Conservation (phyloP, 2,329 filamentous ascomycete species). For the Cladophialophora carrionii region DNA sequence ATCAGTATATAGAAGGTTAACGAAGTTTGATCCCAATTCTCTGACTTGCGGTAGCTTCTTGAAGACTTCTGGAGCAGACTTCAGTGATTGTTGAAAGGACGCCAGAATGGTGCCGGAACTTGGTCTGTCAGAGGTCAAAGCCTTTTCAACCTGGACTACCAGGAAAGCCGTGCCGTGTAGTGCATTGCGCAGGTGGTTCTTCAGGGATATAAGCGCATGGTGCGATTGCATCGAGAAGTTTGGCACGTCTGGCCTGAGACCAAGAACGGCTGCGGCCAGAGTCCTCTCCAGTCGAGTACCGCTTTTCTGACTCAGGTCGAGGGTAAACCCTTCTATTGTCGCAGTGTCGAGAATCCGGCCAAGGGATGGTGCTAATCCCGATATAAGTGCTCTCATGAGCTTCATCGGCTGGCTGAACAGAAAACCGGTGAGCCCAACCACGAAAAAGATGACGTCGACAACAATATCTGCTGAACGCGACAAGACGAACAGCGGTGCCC, state of each 20-base stretch:
- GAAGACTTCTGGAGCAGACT: constrained; percentile 2
- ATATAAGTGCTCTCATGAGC: constrained; percentile 38
- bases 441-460: constrained; percentile 62
- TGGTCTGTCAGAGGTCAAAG: constrained; percentile 4
- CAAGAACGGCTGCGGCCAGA: constrained; percentile 29
- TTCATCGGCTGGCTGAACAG: constrained; percentile 47
- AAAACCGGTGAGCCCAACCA: constrained; percentile 52
- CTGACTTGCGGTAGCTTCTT: constrained; percentile 9
- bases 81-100: background rate
- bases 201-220: constrained; percentile 55
- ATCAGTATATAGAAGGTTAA: constrained; percentile 15
- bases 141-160: constrained; percentile 43
- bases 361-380: constrained; percentile 32
- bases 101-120: constrained; percentile 1
- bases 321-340: constrained; percentile 28
- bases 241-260: constrained; percentile 63
- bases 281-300: constrained; percentile 35
- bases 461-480: constrained; percentile 76
- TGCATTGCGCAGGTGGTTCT: constrained; percentile 45
- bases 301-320: constrained; percentile 35
- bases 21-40: background rate
- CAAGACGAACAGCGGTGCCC: constrained; percentile 71
- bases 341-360: constrained; percentile 26
- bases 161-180: constrained; percentile 1
- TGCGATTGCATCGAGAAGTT: constrained; percentile 78